Evolutionary conservation across 495 filamentous ascomycete species (phyloP), one percentile per base, ranked within the genome.

Genomic region (Daldinia concentrica): DNA sequence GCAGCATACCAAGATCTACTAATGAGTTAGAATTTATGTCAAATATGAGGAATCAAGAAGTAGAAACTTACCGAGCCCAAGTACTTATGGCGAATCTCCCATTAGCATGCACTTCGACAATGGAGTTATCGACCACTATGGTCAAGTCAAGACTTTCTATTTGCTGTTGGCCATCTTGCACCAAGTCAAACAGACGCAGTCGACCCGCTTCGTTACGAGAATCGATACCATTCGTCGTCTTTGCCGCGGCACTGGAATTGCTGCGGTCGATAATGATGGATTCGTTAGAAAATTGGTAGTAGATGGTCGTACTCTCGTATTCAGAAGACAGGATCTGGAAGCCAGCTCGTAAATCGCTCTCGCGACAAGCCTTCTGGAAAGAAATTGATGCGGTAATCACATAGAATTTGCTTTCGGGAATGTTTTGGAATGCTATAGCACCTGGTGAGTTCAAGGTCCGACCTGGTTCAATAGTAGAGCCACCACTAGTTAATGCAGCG

Each of bases 61-160:
- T 30, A 15, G 19, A 11, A 58, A 8, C 72, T 41, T 68, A 72
- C 68, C 68, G 77, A 34, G 73, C 64, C 34, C 77, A 66, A 1
- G 78, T 75, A 7, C 79, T 76, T 7, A 82, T 56, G 0, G 77
- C 77, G 17, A 82, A 82, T 29, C 81, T 72, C 36, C 79, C 80
- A 58, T 83, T 83, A 0, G 75, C 80, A 37, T 80, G 81, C 4
- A 84, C 74, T 63, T 84, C 82, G 0, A 84, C 61, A 58, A 83
- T 63, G 1, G 76, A 77, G 34, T 78, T 79, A 30, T 83, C 82
- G 7, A 83, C 77, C 48, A 79, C 81, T 8, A 84, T 77, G 24
- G 76, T 78, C 26, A 82, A 54, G 1, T 73, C 30, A 9, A 81
- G 68, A 2, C 69, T 72, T 48, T 81, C 79, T 6, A 66, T 51